A percentile compares a stretch with the other conserved stretches of the same genome.
phyloP scores from a whole-genome alignment of 441 rosid species.

The Kokia cookei region DNA sequence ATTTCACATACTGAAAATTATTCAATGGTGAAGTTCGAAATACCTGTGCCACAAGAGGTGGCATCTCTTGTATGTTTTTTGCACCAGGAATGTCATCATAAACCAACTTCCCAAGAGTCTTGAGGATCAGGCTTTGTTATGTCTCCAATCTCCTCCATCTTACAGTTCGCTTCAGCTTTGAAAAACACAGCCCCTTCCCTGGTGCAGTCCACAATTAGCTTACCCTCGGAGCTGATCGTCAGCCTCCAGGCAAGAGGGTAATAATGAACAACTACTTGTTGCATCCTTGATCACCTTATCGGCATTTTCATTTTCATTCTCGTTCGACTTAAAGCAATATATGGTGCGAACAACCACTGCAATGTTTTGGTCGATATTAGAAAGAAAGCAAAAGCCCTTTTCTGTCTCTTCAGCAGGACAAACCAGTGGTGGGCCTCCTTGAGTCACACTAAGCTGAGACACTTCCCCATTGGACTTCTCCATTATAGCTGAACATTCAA shows the following conservation, averaged over 20 bases:
- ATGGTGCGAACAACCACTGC: slow-evolving; percentile 69
- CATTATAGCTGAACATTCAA: slow-evolving; percentile 28
- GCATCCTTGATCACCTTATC: slow-evolving; percentile 60
- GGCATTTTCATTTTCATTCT: slow-evolving; percentile 55
- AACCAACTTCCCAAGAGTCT: slow-evolving; percentile 69
- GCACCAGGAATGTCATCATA: slow-evolving; percentile 77
- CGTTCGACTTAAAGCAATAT: slow-evolving; percentile 68
- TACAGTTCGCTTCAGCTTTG: slow-evolving; percentile 74
- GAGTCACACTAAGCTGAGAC: slow-evolving; percentile 44
- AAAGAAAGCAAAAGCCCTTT: slow-evolving; percentile 69
- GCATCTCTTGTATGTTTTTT: slow-evolving; percentile 71
- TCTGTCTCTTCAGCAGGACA: slow-evolving; percentile 58
- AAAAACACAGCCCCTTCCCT: slow-evolving; percentile 87
- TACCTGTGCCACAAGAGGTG: slow-evolving; percentile 88
- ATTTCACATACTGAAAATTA: neutral
- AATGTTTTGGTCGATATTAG: slow-evolving; percentile 80
- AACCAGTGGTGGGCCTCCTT: slow-evolving; percentile 49
- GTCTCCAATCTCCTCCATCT: slow-evolving; percentile 67
- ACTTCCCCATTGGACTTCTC: slow-evolving; percentile 29
- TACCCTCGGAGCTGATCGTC: slow-evolving; percentile 72
- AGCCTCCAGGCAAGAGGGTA: slow-evolving; percentile 84
- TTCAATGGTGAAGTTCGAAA: neutral
- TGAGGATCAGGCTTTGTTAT: slow-evolving; percentile 71
- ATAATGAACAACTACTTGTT: slow-evolving; percentile 62
- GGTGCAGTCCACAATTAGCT: slow-evolving; percentile 65